These are phyloP conservation scores for Phanerodontia chrysosporium DNA, from an alignment of 768 basidiomycete species.

Conservation along the genomic window DNA sequence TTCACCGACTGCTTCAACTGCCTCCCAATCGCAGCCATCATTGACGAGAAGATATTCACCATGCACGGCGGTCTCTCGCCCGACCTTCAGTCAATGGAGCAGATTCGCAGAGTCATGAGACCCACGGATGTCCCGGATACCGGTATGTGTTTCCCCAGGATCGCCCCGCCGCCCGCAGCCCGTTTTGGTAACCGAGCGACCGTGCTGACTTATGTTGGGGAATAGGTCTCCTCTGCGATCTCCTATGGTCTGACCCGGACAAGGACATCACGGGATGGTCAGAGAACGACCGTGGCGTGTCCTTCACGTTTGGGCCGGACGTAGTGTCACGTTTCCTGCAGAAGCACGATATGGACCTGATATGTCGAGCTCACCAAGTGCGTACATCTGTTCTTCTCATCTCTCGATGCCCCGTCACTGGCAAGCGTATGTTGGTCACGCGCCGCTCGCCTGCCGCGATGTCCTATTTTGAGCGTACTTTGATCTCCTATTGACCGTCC, in stretches of 20 bases:
- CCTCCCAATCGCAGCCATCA: slow-evolving; percentile 97
- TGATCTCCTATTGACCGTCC: not conserved
- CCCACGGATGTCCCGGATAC: slow-evolving; percentile 99
- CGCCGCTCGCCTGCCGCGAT: not conserved
- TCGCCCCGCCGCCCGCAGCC: not conserved
- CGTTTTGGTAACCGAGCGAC: not conserved
- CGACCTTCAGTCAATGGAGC: slow-evolving; percentile 98
- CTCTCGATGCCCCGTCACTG: not conserved
- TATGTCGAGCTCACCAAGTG: slow-evolving; percentile 97
- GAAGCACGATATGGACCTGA: slow-evolving; percentile 99
- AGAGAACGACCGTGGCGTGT: slow-evolving; percentile 98
- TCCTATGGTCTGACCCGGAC: slow-evolving; percentile 99
- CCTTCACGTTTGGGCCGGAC: slow-evolving; percentile 98
- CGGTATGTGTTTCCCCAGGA: slow-evolving; percentile 44
- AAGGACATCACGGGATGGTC: slow-evolving; percentile 99
- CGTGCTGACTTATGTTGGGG: not conserved
- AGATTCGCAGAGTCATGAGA: slow-evolving; percentile 98
- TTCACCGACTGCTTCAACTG: slow-evolving; percentile 99
- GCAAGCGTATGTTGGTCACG: no score
- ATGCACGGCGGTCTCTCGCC: slow-evolving; percentile 99
- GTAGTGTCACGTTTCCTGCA: slow-evolving; percentile 97
- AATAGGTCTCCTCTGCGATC: slow-evolving; percentile 87
- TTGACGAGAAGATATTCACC: slow-evolving; percentile 99
- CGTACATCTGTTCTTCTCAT: slow-evolving; percentile 23
- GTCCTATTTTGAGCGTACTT: not conserved